Conservation (phyloP, 371 early-diverging fungal species). For the Mucor velutinosus region DNA sequence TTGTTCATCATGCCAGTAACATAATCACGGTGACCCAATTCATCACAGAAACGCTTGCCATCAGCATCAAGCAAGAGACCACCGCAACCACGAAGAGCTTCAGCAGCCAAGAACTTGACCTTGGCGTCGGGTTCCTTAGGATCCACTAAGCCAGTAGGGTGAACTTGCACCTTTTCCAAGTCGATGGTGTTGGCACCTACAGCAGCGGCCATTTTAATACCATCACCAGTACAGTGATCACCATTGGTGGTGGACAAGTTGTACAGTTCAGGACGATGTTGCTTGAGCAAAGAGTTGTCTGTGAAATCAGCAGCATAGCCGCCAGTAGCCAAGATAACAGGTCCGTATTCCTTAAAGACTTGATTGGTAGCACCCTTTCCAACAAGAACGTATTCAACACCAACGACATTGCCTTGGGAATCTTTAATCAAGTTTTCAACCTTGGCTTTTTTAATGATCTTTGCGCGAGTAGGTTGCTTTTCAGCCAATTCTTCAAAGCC, state of each 20-base stretch:
- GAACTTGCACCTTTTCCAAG: slow-evolving; percentile 97
- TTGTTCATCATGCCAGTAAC: slow-evolving; percentile 86
- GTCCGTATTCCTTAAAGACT: slow-evolving; percentile 63
- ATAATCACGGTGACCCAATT: slow-evolving; percentile 87
- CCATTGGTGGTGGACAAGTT: slow-evolving; percentile 88
- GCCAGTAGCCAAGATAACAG: slow-evolving; percentile 95
- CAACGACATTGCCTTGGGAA: slow-evolving; percentile 64
- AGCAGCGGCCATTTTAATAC: slow-evolving; percentile 85
- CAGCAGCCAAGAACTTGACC: slow-evolving; percentile 91
- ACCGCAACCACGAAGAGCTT: slow-evolving; percentile 96
- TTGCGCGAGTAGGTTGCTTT: slow-evolving; percentile 70
- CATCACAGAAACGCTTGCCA: slow-evolving; percentile 93
- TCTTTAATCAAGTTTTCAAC: slow-evolving; percentile 68
- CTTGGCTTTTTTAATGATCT: slow-evolving; percentile 80
- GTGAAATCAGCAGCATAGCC: slow-evolving; percentile 86
- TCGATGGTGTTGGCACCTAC: slow-evolving; percentile 88
- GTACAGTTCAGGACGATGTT: slow-evolving; percentile 72
- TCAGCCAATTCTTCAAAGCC: slow-evolving; percentile 76
- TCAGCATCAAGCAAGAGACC: slow-evolving; percentile 83
- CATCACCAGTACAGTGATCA: slow-evolving; percentile 95
- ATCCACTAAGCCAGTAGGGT: slow-evolving; percentile 95
- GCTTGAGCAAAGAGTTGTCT: slow-evolving; percentile 63
- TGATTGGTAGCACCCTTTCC: slow-evolving; percentile 59
- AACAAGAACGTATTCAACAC: slow-evolving; percentile 76
- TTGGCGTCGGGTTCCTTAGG: slow-evolving; percentile 87